Evolutionary conservation across 2,329 filamentous ascomycete genomes (phyloP).

Genomic region (Gaeumannomyces tritici): DNA sequence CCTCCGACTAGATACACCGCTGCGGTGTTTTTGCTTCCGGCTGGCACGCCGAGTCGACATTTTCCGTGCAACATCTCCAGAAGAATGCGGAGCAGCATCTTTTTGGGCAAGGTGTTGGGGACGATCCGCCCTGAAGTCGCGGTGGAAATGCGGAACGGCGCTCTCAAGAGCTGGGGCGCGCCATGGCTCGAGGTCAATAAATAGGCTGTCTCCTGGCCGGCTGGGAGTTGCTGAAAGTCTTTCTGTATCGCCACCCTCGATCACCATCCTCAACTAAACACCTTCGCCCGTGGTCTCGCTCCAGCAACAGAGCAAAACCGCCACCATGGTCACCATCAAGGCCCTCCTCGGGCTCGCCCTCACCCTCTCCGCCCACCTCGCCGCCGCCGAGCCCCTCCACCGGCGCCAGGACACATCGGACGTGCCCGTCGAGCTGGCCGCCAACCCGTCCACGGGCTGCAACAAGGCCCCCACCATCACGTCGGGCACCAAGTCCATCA

Average conservation of each 20-base stretch:
- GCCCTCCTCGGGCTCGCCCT: not conserved
- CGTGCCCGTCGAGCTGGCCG: not conserved
- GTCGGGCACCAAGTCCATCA: constrained; percentile 10
- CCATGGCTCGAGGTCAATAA: not conserved
- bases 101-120: too few relatives aligned
- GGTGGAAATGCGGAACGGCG: too few relatives aligned
- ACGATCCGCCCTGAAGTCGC: too few relatives aligned
- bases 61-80: not conserved
- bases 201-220: not conserved
- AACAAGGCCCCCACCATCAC: not conserved
- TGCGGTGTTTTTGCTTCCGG: not conserved
- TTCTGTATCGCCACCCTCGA: too few relatives aligned
- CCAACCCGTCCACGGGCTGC: not conserved
- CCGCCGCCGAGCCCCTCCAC: not conserved
- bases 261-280: too few relatives aligned
- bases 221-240: not conserved
- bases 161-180: too few relatives aligned
- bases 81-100: not conserved
- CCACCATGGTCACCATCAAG: not conserved
- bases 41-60: not conserved
- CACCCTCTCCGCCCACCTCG: not conserved
- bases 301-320: not conserved
- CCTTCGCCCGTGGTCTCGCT: too few relatives aligned
- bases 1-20: not conserved
- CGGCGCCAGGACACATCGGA: not conserved